phyloP scores from a whole-genome alignment of 768 basidiomycete genomes.

The Lentinula guzmanii region DNA sequence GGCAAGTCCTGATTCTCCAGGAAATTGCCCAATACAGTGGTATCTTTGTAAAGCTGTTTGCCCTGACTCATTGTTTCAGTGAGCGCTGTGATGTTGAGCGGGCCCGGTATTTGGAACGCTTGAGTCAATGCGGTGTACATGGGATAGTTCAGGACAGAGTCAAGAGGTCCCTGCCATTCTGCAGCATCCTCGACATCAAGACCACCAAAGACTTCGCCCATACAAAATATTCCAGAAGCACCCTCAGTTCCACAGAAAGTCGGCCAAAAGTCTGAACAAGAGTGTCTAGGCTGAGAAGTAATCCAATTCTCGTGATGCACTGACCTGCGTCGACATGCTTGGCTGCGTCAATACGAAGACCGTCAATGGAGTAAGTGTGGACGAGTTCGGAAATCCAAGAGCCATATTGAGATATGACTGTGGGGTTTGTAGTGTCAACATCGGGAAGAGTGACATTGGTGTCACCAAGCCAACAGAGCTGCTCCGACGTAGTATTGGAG shows the following conservation, averaged over 20 bases:
- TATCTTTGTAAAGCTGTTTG: constrained; percentile 44
- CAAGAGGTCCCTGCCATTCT: constrained; percentile 59
- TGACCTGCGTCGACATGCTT: constrained; percentile 50
- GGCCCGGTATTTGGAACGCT: constrained; percentile 71
- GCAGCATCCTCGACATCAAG: constrained; percentile 43
- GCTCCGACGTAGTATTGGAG: constrained; percentile 62
- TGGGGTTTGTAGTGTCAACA: constrained; percentile 65
- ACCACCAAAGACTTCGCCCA: constrained; percentile 73
- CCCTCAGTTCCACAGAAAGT: constrained; percentile 66
- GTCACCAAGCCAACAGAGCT: constrained; percentile 84
- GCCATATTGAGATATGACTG: constrained; percentile 57
- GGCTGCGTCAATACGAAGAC: constrained; percentile 78
- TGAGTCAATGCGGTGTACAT: constrained; percentile 56
- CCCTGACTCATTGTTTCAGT: constrained; percentile 46
- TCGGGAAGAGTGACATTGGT: constrained; percentile 68
- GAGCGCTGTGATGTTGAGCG: constrained; percentile 53
- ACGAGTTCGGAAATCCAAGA: constrained; percentile 68
- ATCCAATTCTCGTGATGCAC: background rate
- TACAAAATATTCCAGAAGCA: constrained; percentile 78
- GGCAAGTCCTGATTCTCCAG: constrained; percentile 76
- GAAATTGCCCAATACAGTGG: constrained; percentile 57
- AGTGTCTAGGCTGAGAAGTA: background rate
- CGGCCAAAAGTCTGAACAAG: constrained; percentile 63
- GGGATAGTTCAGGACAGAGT: constrained; percentile 70
- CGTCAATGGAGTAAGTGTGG: constrained; percentile 69